Evolutionary conservation across 169 alveolate genomes (phyloP), one percentile per base, ranked within the genome.

Genomic region (Plasmodium gallinaceum): DNA sequence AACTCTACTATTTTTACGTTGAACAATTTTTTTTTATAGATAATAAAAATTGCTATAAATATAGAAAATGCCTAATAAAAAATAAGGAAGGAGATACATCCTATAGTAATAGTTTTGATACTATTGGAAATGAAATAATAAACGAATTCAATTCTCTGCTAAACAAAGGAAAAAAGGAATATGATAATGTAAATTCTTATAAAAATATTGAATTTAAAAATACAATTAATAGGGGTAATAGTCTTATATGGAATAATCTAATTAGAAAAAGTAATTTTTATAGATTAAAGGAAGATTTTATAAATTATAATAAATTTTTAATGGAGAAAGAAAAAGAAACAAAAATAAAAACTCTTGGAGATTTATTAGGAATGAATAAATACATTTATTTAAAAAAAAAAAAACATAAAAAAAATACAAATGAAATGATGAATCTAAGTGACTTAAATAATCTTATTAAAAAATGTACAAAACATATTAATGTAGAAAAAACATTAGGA

Each of bases 301-400:
- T 46, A 76, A 76, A 76, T 76, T 76, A 76, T 54, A 76, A 76
- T 64, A 76, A 76, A 64, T 64, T 76, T 76, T 64, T 76, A 6
- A 42, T 10, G 20, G 64, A 54, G 4, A 46, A 76, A 52, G 74
- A 76, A 48, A 76, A 76, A 20, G 58, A n/a, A 22, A 9, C 26
- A 7, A 52, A 76, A 68, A 75, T 62, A 68, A 32, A 76, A 26
- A 76, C 89, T 0, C 24, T 62, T 10, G 89, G 89, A 14, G 76
- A 76, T 24, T 14, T 76, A 46, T 57, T 76, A 51, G 89, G 78
- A 12, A 76, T 76, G 89, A 76, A 64, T 51, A 76, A 76, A 14
- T 76, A 76, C 54, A 46, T 37, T 7, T 57, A 64, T 7, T 24
- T 65, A 54, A 72, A 72, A 9, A 76, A 52, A n/a, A 76, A 48